Base-by-base conservation (phyloP, 2,329 filamentous ascomycete species). In the Epicoccum sorghinum region DNA sequence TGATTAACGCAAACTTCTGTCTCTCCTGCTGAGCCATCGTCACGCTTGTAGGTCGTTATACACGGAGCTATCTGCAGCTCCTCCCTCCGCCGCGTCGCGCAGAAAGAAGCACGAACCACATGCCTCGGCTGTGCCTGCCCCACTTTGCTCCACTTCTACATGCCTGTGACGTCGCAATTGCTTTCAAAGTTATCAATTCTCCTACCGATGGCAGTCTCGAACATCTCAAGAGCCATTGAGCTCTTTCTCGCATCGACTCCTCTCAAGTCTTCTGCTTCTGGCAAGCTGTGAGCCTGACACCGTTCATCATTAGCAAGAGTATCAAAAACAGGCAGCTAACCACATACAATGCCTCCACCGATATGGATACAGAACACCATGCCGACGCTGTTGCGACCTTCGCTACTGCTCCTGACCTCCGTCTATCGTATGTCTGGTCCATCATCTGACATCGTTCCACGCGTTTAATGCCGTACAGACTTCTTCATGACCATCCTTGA, bases 401-500 rank as follows among this genome's bases (percentile, higher is more conserved):
- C 49, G 7, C 39, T 73, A 7, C 57, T 75, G 6, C 61, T 75
- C 2, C 25, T 24, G 10, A 60, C 67, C 14, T 57, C 61, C 10
- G 39, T 62, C 10, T 74, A 70, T 48, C 69, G 73, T 74, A 52
- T 25, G 63, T 47, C 5, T 22, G 10, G 10, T 4, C 13, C 35
- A 18, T 25, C 22, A 3, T 24, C 8, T 14, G 4, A n/a, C 49
- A 44, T 24, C 9, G 8, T n/a, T 3, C 3, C 22, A 7, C 10
- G n/a, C 2, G 4, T 14, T 30, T 49, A 14, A 49, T n/a, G 8
- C 6, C 6, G 4, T 8, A 7, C 42, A 74, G 73, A 74, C 47
- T 74, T 73, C 48, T 36, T 66, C 23, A 69, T 73, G 65, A 74
- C 70, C 5, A 55, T 72, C 13, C 44, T 74, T 29, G 67, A 74